Conservation (phyloP, 371 early-diverging fungal genomes). For the Mycotypha africana region DNA sequence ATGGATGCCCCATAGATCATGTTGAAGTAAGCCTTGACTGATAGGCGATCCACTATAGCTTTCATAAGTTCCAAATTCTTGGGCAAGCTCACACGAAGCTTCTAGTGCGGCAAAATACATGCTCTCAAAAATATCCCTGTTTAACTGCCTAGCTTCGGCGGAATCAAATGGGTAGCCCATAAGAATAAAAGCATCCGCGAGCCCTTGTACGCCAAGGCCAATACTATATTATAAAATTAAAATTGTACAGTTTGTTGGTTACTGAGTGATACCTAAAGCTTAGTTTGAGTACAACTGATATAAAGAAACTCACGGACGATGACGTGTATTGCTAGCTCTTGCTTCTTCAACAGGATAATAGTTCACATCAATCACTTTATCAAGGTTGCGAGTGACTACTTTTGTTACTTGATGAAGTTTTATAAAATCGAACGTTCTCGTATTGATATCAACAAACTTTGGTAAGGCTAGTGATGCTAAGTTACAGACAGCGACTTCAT, state of each 20-base stretch:
- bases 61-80: conserved; percentile 80
- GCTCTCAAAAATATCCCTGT: conserved; percentile 94
- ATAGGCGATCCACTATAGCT: conserved; percentile 91
- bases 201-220: conserved; percentile 98
- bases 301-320: conserved; percentile 81
- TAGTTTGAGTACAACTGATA: background rate
- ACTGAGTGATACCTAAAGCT: background rate
- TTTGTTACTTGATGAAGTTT: conserved; percentile 71
- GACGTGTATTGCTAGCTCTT: conserved; percentile 84
- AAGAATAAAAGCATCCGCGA: conserved; percentile 97
- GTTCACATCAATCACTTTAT: conserved; percentile 97
- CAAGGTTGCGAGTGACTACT: conserved; percentile 87
- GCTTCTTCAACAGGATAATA: conserved; percentile 97
- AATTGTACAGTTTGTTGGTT: no score
- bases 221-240: conserved; percentile 48
- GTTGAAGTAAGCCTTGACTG: conserved; percentile 94
- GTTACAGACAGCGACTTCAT: conserved; percentile 99
- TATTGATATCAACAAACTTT: conserved; percentile 71
- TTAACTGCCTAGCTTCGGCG: conserved; percentile 83
- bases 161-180: conserved; percentile 97
- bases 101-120: conserved; percentile 98
- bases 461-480: conserved; percentile 97
- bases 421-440: conserved; percentile 64
- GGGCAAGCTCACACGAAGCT: conserved; percentile 92
- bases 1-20: conserved; percentile 90